Base-by-base conservation (phyloP, 495 filamentous ascomycete species). In the Lepidopterella palustris region DNA sequence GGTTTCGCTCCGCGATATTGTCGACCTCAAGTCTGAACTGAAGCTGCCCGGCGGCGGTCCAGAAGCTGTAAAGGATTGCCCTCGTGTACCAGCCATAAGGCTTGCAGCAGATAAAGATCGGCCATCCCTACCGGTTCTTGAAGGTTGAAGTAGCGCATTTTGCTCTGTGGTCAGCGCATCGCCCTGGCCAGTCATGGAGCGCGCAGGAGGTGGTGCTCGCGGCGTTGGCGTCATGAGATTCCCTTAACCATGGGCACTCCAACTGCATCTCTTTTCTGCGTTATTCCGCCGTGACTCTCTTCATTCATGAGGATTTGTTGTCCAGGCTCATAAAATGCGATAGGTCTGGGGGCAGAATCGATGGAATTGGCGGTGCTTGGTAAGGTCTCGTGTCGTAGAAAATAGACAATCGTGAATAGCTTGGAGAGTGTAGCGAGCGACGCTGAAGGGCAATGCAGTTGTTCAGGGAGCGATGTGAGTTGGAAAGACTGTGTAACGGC, bases 41-140 rank as follows among this genome's bases (percentile, higher is more conserved):
- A 97, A 97, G 77, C 90, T 95, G 8, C 93, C 95, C 0, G 92
- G 91, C 25, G 84, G 85, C 39, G 83, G 79, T 29, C 73, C 74
- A 35, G 79, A 31, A 5, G 57, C 61, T 39, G 71, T 64, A n/a
- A 58, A 67, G 42, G 67, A 70, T 55, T 67, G 58, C 10, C 58
- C 52, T 10, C 65, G 45, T 5, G 61, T 59, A 31, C 58, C 50
- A 35, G 59, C 58, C 47, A 66, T 58, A 58, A 69, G 55, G 57
- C 70, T 73, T 29, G 65, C 51, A 3, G 68, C 53, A 23, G 71
- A 67, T 20, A 67, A 49, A 9, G 72, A 72, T 27, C 72, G 69
- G 28, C 51, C 72, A 72, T 74, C 72, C 64, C 70, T 74, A 63
- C 61, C 61, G 23, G 31, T 18, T 35, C 65, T 63, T n/a, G 66